Evolutionary conservation across 2,329 filamentous ascomycete genomes (phyloP), one percentile per base, ranked within the genome.

Genomic region (Teratosphaeria pseudoeucalypti): DNA sequence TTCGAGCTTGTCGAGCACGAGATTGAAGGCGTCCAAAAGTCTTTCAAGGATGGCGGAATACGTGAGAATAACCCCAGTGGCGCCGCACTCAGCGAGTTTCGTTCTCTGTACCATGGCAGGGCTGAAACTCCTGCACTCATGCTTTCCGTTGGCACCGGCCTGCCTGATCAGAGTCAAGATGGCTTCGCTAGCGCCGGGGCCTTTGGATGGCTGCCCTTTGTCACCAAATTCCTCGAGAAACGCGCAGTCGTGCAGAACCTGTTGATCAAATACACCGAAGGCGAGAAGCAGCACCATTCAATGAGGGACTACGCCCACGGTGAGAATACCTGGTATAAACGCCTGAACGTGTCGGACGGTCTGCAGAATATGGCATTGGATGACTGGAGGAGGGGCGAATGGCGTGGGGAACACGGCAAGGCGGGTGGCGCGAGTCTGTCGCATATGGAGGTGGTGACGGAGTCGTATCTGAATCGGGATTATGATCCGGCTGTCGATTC

Each of bases 251-350:
- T 80, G 62, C 77, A 77, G 54, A 79, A 79, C 56, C 65, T 80
- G 26, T 65, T 80, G 56, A 78, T 80, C 70, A 80, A 79, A 60
- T 80, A 79, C 66, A 80, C 78, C 5, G 77, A 79, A 64, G 77
- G 78, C 39, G 78, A 80, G 62, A 73, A 76, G 52, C 72, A 76
- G 58, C 78, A 80, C 62, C 71, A 76, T 47, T 74, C 73, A 57
- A 79, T 79, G 76, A 70, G 76, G 10, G 71, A 74, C 27, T 74
- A 77, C 29, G 77, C 77, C 1, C 72, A 72, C 43, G 78, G 78
- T 52, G 76, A 80, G 63, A 71, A 79, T 60, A 75, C 75, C 1
- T 80, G 77, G 78, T 80, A 79, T 64, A 80, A 80, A 65, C 72
- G 78, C 1, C 64, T 80, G 3, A 79, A 80, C 58, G 77, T 79